A percentile compares a stretch with the other conserved stretches of the same genome.
Conservation (phyloP, 2,329 filamentous ascomycete genomes). For the Aspergillus neoniger region DNA sequence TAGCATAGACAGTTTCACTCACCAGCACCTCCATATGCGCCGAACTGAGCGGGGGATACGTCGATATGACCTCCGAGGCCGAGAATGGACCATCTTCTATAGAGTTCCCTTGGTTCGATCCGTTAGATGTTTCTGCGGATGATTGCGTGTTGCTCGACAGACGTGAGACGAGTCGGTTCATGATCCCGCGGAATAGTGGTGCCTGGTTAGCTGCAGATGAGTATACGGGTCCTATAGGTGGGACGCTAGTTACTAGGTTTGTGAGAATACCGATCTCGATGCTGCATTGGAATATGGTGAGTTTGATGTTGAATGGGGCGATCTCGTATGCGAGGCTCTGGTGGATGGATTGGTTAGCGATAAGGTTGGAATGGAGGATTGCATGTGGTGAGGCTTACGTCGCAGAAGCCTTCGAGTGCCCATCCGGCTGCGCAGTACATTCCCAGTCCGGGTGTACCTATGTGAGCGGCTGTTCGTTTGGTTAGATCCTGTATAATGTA, state of each 20-base stretch:
- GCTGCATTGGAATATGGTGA: constrained; percentile 93
- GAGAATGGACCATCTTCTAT: constrained; percentile 41
- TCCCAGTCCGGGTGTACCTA: constrained; percentile 86
- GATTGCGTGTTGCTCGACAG: constrained; percentile 57
- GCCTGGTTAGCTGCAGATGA: constrained; percentile 71
- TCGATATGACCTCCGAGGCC: constrained; percentile 56
- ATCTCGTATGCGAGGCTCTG: constrained; percentile 88
- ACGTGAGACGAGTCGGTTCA: constrained; percentile 75
- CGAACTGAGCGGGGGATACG: constrained; percentile 73
- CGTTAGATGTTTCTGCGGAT: constrained; percentile 10
- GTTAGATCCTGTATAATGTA: constrained; percentile 21
- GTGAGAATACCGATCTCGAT: constrained; percentile 88
- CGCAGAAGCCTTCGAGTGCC: constrained; percentile 94
- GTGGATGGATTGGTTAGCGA: constrained; percentile 13
- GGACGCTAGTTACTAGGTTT: constrained; percentile 82
- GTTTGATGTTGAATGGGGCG: constrained; percentile 92
- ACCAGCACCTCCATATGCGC: constrained; percentile 73
- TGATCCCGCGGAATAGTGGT: constrained; percentile 79
- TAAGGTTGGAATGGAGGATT: background rate
- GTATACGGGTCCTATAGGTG: constrained; percentile 69
- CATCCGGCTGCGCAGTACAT: constrained; percentile 92
- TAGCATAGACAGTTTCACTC: constrained; percentile 84
- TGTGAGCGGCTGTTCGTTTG: constrained; percentile 65
- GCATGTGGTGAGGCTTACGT: constrained; percentile 53
- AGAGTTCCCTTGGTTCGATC: constrained; percentile 25